Evolutionary conservation across 2,329 filamentous ascomycete genomes (phyloP).

Genomic region (Parascedosporium putredinis): DNA sequence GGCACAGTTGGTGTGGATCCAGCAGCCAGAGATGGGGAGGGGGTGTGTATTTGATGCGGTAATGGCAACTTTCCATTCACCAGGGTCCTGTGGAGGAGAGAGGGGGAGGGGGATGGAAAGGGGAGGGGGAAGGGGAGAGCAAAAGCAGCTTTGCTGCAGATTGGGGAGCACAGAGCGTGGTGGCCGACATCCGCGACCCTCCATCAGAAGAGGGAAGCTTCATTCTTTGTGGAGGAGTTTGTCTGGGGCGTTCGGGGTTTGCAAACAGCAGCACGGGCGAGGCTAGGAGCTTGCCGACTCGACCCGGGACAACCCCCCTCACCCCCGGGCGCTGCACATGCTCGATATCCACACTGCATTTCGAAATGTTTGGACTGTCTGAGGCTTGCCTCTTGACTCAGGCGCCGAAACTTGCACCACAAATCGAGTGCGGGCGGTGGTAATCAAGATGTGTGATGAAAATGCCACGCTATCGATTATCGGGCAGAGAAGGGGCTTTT

Average conservation of each 20-base stretch:
- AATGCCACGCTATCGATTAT: neutral
- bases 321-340: no score
- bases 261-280: neutral
- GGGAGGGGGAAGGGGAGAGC: no score
- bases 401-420: no score
- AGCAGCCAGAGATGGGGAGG: slow-evolving; percentile 5
- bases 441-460: neutral
- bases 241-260: neutral
- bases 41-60: slow-evolving; percentile 2
- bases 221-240: neutral
- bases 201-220: slow-evolving; percentile 1
- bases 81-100: neutral
- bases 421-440: neutral
- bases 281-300: neutral
- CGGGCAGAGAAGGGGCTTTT: neutral
- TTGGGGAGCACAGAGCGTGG: neutral
- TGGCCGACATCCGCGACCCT: slow-evolving; percentile 8
- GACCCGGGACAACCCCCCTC: no score
- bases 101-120: neutral
- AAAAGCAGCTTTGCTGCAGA: no score
- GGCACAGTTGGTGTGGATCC: slow-evolving; percentile 1
- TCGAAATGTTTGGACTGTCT: no score
- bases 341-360: no score
- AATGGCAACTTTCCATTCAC: neutral
- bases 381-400: no score